Evolutionary conservation across 176 grass and related monocot genomes (phyloP).

Genomic region (Melocanna baccifera): DNA sequence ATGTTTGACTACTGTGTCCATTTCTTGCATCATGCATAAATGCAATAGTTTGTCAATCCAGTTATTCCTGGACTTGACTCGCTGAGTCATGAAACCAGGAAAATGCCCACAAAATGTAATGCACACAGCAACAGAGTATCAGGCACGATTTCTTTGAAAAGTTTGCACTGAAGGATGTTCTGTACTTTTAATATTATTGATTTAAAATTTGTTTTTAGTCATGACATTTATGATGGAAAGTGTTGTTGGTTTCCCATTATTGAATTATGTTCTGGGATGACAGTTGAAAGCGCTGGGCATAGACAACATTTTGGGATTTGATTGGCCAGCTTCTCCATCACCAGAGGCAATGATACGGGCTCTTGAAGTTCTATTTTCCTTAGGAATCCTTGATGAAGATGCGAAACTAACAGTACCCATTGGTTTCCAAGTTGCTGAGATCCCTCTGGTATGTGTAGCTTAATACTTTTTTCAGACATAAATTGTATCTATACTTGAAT

Average conservation of each 20-base stretch:
- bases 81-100: neutral
- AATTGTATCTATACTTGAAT: neutral
- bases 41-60: neutral
- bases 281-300: constrained; percentile 95
- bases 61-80: neutral
- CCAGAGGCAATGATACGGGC: constrained; percentile 85
- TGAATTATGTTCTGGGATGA: constrained; percentile 23
- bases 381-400: constrained; percentile 91
- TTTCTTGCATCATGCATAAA: constrained; percentile 4
- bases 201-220: neutral
- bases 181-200: neutral
- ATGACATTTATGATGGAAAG: constrained; percentile 2
- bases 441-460: constrained; percentile 70
- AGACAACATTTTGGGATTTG: constrained; percentile 97
- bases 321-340: constrained; percentile 97
- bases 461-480: neutral
- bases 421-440: constrained; percentile 90
- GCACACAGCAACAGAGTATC: neutral
- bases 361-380: constrained; percentile 85
- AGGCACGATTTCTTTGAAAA: neutral
- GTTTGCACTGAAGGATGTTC: constrained; percentile 1
- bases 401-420: constrained; percentile 85
- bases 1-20: neutral
- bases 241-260: neutral
- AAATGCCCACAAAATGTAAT: neutral